Base-by-base conservation (phyloP, 345 rosid species). In the Murraya koenigii region DNA sequence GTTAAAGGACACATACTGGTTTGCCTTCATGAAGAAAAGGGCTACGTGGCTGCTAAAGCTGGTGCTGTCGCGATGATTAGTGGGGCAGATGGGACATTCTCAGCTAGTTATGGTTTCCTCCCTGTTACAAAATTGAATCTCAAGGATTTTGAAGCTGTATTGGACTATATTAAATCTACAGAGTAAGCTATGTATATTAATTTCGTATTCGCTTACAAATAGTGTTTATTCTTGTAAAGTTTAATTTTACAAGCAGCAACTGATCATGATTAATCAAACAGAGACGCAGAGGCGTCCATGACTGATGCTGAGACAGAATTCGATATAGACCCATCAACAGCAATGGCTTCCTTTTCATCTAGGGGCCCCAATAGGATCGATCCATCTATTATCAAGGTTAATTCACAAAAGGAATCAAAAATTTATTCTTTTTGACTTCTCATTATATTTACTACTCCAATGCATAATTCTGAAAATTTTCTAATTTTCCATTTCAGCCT, bases 1-100 rank as follows among this genome's bases (percentile, higher is more conserved):
- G 97, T 79, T 11, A 82, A 82, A 25, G 97, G 96, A 56, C 94
- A 89, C 86, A 89, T 91, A 66, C 25, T 91, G 80, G 72, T 86
- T 6, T 90, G 96, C 75, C 62, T 88, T 25, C 80, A 85, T 9
- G 87, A 85, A 8, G 75, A 86, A 5, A 81, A 84, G 54, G 91
- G 91, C 3, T n/a, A 33, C 2, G 66, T 65, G 22, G 92, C 87
- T 69, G 58, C 77, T 8, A 67, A 60, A 13, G 88, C 86, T 0
- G 92, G 93, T 0, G 96, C 90, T 1, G 87, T 78, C 1, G 93
- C 92, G 49, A 86, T 90, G 91, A 82, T 90, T 66, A 77, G 86
- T 23, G 84, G 5, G 0, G 64, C 25, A 15, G 87, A 79, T 19
- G 75, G 81, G 23, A 84, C 82, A 26, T 2, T 87, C 28, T 15